Conservation (phyloP, 352 stramenopile species). For the Pythium brachiatum region DNA sequence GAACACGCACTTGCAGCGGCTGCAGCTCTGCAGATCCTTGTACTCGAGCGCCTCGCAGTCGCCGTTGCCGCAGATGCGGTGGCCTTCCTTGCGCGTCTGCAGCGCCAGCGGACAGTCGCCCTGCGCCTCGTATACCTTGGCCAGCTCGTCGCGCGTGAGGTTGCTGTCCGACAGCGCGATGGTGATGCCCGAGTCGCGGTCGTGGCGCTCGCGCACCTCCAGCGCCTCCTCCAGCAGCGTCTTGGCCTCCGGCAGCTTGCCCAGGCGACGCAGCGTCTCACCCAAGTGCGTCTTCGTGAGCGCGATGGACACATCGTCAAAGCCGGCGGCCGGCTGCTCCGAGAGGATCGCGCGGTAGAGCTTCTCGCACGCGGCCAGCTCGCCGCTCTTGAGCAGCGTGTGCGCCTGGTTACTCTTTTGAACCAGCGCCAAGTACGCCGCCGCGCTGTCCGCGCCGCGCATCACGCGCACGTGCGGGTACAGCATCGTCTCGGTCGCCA, state of each 20-base stretch:
- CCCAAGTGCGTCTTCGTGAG: constrained; percentile 59
- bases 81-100: constrained; percentile 34
- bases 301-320: constrained; percentile 57
- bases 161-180: constrained; percentile 58
- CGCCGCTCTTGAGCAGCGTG: constrained; percentile 35
- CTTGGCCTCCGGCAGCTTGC: constrained; percentile 47
- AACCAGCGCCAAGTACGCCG: constrained; percentile 50
- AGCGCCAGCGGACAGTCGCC: constrained; percentile 50
- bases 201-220: constrained; percentile 38
- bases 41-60: constrained; percentile 55
- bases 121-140: constrained; percentile 64
- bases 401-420: constrained; percentile 43
- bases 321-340: constrained; percentile 46
- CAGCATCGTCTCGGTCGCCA: constrained; percentile 23
- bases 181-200: constrained; percentile 29
- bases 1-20: constrained; percentile 66
- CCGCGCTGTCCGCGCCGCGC: constrained; percentile 30
- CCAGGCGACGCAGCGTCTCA: constrained; percentile 43
- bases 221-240: constrained; percentile 43
- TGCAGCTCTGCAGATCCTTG: constrained; percentile 43
- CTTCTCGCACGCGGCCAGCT: constrained; percentile 39
- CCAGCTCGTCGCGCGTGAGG: constrained; percentile 66
- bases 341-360: constrained; percentile 45
- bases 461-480: constrained; percentile 32
- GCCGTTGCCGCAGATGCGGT: constrained; percentile 54